These are phyloP conservation scores for Penicillium sclerotiorum DNA, from an alignment of 2,329 filamentous ascomycete genomes.

Conservation along the genomic window DNA sequence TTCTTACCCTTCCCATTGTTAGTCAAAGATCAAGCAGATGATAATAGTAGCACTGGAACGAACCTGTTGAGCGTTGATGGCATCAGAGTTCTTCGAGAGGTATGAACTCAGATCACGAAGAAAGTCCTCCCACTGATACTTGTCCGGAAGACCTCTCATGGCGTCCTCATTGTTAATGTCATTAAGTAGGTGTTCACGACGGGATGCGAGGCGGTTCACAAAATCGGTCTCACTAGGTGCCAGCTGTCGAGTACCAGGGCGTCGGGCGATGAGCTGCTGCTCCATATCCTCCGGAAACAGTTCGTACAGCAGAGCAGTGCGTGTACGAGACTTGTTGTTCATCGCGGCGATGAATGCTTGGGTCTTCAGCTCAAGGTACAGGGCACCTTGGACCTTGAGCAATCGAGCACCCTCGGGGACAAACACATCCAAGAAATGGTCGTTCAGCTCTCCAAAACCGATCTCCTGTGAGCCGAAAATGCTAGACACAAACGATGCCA, in stretches of 20 bases:
- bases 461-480: slow-evolving; percentile 67
- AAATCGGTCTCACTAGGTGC: slow-evolving; percentile 64
- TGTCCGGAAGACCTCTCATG: slow-evolving; percentile 56
- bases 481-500: slow-evolving; percentile 66
- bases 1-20: slow-evolving; percentile 40
- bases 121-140: slow-evolving; percentile 67
- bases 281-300: slow-evolving; percentile 63
- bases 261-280: slow-evolving; percentile 55
- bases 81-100: slow-evolving; percentile 61
- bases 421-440: slow-evolving; percentile 66
- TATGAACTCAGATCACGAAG: slow-evolving; percentile 61
- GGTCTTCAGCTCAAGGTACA: slow-evolving; percentile 68
- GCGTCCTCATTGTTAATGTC: slow-evolving; percentile 56
- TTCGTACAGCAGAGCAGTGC: slow-evolving; percentile 60
- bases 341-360: slow-evolving; percentile 67
- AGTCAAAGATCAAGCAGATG: slow-evolving; percentile 15
- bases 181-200: slow-evolving; percentile 60
- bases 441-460: slow-evolving; percentile 65
- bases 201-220: slow-evolving; percentile 55
- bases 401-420: slow-evolving; percentile 61
- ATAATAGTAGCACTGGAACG: slow-evolving; percentile 12
- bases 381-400: slow-evolving; percentile 61
- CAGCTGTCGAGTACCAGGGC: slow-evolving; percentile 57
- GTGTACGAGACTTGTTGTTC: slow-evolving; percentile 57
- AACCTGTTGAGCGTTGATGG: slow-evolving; percentile 52